Percentiles rank a stretch among this genome's conserved stretches.
These are phyloP conservation scores for Cordyceps cicadae DNA, from an alignment of 2,329 filamentous ascomycete species.

Conservation along the genomic window DNA sequence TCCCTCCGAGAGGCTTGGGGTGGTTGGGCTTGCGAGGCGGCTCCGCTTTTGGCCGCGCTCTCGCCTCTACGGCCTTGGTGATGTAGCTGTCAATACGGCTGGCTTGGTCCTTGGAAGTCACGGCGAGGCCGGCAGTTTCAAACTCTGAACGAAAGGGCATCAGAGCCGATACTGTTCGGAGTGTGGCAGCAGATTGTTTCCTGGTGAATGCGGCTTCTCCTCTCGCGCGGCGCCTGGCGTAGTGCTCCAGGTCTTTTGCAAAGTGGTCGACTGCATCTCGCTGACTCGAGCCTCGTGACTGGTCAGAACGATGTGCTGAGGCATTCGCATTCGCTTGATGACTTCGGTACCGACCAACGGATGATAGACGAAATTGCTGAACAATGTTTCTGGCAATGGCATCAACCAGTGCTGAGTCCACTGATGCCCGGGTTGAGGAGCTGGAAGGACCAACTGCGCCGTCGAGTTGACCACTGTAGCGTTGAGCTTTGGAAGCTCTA, in stretches of 20 bases:
- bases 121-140: constrained; percentile 43
- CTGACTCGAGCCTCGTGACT: constrained; percentile 36
- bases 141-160: constrained; percentile 48
- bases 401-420: constrained; percentile 34
- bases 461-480: neutral
- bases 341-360: constrained; percentile 17
- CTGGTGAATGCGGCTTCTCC: neutral
- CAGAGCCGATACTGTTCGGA: constrained; percentile 44
- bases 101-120: constrained; percentile 43
- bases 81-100: constrained; percentile 19
- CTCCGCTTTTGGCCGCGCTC: constrained; percentile 7
- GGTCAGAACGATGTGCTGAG: constrained; percentile 1
- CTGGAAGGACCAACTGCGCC: constrained; percentile 9
- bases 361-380: constrained; percentile 36
- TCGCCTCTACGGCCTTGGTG: constrained; percentile 12
- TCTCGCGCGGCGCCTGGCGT: constrained; percentile 18
- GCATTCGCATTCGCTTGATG: neutral
- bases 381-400: constrained; percentile 37
- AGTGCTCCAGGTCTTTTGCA: constrained; percentile 22
- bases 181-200: constrained; percentile 32
- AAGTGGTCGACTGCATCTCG: constrained; percentile 32
- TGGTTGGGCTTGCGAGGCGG: neutral
- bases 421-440: constrained; percentile 22
- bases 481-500: neutral
- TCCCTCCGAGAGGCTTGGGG: neutral